Percentiles rank a stretch among this genome's conserved stretches.
Evolutionary conservation across 768 basidiomycete genomes (phyloP).

Genomic region (Sistotremastrum niveocremeum): DNA sequence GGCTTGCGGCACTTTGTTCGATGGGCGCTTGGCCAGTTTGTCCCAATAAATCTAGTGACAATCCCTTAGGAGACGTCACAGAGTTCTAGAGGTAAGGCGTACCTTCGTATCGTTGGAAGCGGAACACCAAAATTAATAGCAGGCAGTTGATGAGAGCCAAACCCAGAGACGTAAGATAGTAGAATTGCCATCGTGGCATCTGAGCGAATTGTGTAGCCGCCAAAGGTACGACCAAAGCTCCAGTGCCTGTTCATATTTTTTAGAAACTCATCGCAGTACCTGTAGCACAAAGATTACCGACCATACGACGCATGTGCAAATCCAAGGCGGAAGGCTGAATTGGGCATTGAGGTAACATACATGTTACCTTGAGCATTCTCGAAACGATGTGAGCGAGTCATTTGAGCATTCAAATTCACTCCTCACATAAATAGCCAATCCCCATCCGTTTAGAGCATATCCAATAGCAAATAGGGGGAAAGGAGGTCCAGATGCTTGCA

Average conservation of each 20-base stretch:
- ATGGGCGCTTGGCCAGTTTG: slow-evolving; percentile 3
- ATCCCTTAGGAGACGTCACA: neutral
- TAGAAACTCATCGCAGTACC: neutral
- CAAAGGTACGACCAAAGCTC: slow-evolving; percentile 42
- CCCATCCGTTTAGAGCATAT: slow-evolving; percentile 31
- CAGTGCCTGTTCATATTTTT: slow-evolving; percentile 15
- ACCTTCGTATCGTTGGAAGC: slow-evolving; percentile 63
- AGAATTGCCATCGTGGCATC: slow-evolving; percentile 55
- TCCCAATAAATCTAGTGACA: slow-evolving; percentile 1
- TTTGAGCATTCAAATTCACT: neutral
- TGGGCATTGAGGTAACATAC: slow-evolving; percentile 27
- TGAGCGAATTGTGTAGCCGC: slow-evolving; percentile 73
- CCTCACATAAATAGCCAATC: slow-evolving; percentile 32
- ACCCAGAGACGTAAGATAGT: slow-evolving; percentile 59
- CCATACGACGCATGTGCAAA: slow-evolving; percentile 25
- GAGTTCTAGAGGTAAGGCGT: slow-evolving; percentile 6
- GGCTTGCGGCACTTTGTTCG: neutral
- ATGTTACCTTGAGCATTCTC: slow-evolving; percentile 38
- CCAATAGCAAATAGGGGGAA: slow-evolving; percentile 31
- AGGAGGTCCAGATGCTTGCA: slow-evolving; percentile 29
- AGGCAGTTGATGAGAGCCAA: slow-evolving; percentile 45
- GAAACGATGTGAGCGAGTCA: neutral
- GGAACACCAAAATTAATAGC: slow-evolving; percentile 44
- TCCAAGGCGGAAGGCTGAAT: slow-evolving; percentile 27
- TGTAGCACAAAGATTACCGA: neutral